A percentile compares a stretch with the other conserved stretches of the same genome.
Evolutionary conservation across 768 basidiomycete genomes (phyloP).

Genomic region (Cytidiella melzeri): DNA sequence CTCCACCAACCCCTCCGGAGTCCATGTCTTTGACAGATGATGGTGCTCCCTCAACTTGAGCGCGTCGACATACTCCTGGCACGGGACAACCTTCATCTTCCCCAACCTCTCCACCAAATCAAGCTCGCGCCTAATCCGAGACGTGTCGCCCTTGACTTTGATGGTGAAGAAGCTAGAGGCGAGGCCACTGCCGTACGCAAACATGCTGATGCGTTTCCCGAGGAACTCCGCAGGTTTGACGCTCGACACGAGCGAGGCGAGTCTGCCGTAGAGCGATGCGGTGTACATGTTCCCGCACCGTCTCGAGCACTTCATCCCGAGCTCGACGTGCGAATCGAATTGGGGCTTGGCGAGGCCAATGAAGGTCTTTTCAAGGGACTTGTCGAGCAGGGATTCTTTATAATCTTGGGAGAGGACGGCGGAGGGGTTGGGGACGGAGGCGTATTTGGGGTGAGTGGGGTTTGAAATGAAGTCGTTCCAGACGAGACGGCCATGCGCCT

Average conservation of each 20-base stretch:
- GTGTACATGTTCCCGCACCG: constrained; percentile 99
- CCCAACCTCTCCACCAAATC: constrained; percentile 73
- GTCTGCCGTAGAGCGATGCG: constrained; percentile 89
- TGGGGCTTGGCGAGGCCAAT: constrained; percentile 67
- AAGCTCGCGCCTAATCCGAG: constrained; percentile 75
- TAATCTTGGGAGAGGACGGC: constrained; percentile 59
- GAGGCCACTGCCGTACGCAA: constrained; percentile 94
- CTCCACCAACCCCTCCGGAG: constrained; percentile 78
- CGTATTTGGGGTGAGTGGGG: constrained; percentile 64
- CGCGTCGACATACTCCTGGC: constrained; percentile 87
- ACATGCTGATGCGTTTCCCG: constrained; percentile 87
- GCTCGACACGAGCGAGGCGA: constrained; percentile 77
- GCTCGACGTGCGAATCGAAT: constrained; percentile 72
- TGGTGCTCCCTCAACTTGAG: constrained; percentile 88
- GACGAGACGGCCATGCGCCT: constrained; percentile 85
- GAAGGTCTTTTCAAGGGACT: constrained; percentile 93
- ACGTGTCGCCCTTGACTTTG: constrained; percentile 81
- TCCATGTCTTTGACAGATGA: constrained; percentile 84
- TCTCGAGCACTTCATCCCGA: constrained; percentile 80
- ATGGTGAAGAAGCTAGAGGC: constrained; percentile 93
- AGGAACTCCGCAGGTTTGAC: constrained; percentile 63
- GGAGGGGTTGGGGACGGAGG: constrained; percentile 69
- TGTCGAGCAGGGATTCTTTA: constrained; percentile 81
- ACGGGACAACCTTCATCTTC: constrained; percentile 85
- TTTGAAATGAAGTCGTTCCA: constrained; percentile 88